phyloP scores from a whole-genome alignment of 2,329 filamentous ascomycete genomes.

The Cylindrodendrum hubeiense region DNA sequence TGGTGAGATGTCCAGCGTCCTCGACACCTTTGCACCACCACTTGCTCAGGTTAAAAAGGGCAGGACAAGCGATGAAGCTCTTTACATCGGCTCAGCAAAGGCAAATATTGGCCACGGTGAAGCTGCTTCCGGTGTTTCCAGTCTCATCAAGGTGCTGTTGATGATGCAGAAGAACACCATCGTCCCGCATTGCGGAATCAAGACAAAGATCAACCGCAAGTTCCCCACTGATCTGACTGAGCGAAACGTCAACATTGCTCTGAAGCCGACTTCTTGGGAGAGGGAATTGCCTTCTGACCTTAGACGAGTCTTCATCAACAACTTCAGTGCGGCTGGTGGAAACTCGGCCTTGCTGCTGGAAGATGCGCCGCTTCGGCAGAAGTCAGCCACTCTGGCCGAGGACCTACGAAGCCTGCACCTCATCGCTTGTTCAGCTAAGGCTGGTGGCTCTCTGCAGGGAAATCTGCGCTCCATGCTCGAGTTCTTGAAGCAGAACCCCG shows the following conservation, averaged over 20 bases:
- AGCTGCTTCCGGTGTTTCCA: constrained; percentile 67
- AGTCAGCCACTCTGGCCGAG: constrained; percentile 53
- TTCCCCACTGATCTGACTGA: constrained; percentile 57
- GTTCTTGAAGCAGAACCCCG: constrained; percentile 56
- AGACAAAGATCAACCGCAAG: constrained; percentile 58
- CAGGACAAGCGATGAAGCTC: constrained; percentile 56
- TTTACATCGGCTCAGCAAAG: constrained; percentile 75
- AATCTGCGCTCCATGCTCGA: constrained; percentile 47
- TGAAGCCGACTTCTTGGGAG: constrained; percentile 63
- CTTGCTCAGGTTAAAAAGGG: not conserved
- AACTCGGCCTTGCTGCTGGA: constrained; percentile 77
- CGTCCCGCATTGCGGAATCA: constrained; percentile 66
- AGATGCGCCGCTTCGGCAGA: constrained; percentile 54
- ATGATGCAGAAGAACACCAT: constrained; percentile 63
- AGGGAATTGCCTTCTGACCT: constrained; percentile 50
- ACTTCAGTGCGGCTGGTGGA: constrained; percentile 78
- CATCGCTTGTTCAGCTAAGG: constrained; percentile 25
- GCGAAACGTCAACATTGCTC: constrained; percentile 65
- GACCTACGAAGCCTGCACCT: constrained; percentile 51
- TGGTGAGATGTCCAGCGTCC: constrained; percentile 85
- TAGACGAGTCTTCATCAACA: constrained; percentile 70
- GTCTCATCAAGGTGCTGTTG: constrained; percentile 67
- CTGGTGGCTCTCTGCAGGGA: constrained; percentile 39
- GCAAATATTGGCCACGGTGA: constrained; percentile 76
- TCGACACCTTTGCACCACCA: constrained; percentile 65